These are phyloP conservation scores for Naganishia kalamii DNA, from an alignment of 768 basidiomycete genomes.

Conservation along the genomic window DNA sequence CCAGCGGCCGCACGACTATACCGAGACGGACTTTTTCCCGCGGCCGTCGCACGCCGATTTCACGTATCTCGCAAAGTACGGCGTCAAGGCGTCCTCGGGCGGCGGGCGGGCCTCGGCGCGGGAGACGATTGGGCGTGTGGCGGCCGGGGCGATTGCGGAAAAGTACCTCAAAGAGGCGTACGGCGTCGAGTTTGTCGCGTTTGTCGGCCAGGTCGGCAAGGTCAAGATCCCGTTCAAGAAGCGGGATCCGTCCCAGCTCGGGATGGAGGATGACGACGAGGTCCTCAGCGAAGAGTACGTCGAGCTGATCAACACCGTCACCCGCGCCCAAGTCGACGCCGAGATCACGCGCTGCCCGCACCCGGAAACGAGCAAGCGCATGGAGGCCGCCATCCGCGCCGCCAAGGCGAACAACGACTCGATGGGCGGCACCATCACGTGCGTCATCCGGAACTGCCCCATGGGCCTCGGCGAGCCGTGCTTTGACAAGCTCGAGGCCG, in stretches of 20 bases:
- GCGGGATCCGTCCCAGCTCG: constrained; percentile 31
- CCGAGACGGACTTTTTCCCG: constrained; percentile 95
- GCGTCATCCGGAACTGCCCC: constrained; percentile 85
- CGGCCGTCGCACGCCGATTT: constrained; percentile 96
- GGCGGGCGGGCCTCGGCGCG: constrained; percentile 91
- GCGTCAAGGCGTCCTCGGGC: constrained; percentile 92
- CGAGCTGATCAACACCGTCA: constrained; percentile 67
- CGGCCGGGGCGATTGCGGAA: constrained; percentile 96
- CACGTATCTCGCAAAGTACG: constrained; percentile 96
- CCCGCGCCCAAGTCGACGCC: constrained; percentile 81
- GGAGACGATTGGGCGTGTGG: constrained; percentile 97
- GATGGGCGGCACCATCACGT: constrained; percentile 96
- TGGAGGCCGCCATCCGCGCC: constrained; percentile 88
- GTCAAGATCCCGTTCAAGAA: constrained; percentile 62
- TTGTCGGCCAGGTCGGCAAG: constrained; percentile 93
- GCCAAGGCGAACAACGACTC: constrained; percentile 88
- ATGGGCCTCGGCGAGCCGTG: constrained; percentile 91
- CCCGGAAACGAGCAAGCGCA: constrained; percentile 73
- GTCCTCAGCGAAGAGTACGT: constrained; percentile 72
- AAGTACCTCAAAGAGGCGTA: constrained; percentile 80
- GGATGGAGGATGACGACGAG: constrained; percentile 64
- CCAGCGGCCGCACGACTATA: constrained; percentile 95
- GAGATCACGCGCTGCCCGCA: constrained; percentile 86
- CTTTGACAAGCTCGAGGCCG: constrained; percentile 97
- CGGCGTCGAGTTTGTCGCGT: constrained; percentile 91